A percentile compares a stretch with the other conserved stretches of the same genome.
phyloP scores from a whole-genome alignment of 164 flowering plant genomes.

The Chimonanthus salicifolius region DNA sequence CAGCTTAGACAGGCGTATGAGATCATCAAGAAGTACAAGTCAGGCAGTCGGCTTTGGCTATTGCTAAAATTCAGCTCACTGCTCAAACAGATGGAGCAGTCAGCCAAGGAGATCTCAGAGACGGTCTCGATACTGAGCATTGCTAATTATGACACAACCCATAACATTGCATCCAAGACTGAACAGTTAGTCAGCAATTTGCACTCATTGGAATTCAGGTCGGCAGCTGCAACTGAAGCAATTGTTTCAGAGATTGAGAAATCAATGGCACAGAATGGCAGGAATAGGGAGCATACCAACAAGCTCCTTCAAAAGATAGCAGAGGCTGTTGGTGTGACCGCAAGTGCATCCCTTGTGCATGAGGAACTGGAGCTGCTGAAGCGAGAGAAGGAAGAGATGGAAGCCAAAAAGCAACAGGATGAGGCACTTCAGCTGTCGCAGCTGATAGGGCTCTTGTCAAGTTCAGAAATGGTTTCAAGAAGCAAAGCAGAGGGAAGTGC shows the following conservation, averaged over 20 bases:
- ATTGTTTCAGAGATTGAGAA: constrained; percentile 14
- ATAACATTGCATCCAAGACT: constrained; percentile 5
- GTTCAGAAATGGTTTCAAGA: constrained; percentile 7
- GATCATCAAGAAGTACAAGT: constrained; percentile 14
- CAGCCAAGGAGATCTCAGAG: constrained; percentile 15
- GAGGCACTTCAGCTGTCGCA: constrained; percentile 23
- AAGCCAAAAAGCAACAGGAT: constrained; percentile 16
- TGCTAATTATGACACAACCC: constrained; percentile 11
- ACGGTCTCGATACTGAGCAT: constrained; percentile 9
- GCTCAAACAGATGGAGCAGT: constrained; percentile 14
- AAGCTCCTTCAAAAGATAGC: constrained; percentile 18
- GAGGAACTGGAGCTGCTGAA: constrained; percentile 14
- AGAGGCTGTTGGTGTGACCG: constrained; percentile 11
- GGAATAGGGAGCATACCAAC: constrained; percentile 7
- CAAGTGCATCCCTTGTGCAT: constrained; percentile 4
- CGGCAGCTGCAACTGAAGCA: constrained; percentile 13
- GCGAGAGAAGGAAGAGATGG: constrained; percentile 21
- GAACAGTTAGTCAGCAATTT: constrained; percentile 11
- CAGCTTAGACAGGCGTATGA: constrained; percentile 6
- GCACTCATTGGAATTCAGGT: constrained; percentile 12
- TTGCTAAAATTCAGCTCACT: constrained; percentile 6
- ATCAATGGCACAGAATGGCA: constrained; percentile 4
- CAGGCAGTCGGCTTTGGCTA: constrained; percentile 16
- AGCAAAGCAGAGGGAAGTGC: neutral
- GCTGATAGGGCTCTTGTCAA: constrained; percentile 16